Base-by-base conservation (phyloP, 495 filamentous ascomycete genomes). In the Penicillium parvum region DNA sequence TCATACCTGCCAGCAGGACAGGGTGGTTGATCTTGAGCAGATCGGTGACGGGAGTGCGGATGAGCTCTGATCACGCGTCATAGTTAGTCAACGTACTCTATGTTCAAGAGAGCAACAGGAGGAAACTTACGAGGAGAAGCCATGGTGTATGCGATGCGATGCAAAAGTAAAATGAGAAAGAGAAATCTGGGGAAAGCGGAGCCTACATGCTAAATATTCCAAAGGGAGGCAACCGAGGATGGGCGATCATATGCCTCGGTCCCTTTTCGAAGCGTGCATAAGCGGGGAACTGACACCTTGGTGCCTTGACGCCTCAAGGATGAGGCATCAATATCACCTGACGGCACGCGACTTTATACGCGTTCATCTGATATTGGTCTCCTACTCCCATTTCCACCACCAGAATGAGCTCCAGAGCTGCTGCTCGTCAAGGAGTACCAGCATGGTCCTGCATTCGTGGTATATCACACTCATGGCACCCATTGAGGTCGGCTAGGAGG, bases 11-110 rank as follows among this genome's bases (percentile, higher is more conserved):
- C 47, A 97, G 83, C 58, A 97, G 74, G 61, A 98, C 74, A 21
- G 92, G 92, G 71, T 97, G 92, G 57, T 96, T 90, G 76, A 98
- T 96, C 77, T 85, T 85, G 69, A 97, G 84, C 50, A 95, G 86
- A 77, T 94, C 89, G 53, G 92, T 98, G 60, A 89, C 72, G 37
- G 86, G 80, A 23, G 91, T 97, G 53, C 84, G 84, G 66, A 95
- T 82, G 72, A 84, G 72, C 71, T 92, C 88, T 94, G 68, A 29
- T 15, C 12, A 20, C 23, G 7, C 35, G 15, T 16, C 42, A 17
- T 40, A 29, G 37, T 45, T 37, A 45, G 14, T 17, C 21, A 2
- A 2, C 5, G 20, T 29, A 7, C 12, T 15, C 9, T 32, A 4
- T 11, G 7, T 11, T 27, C 19, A 15, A 27, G 2, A 36, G 20